Percentiles rank a stretch among this genome's conserved stretches.
These are phyloP conservation scores for Physcomitrium patens DNA, from an alignment of 225 moss, liverwort and hornwort species.

Conservation along the genomic window DNA sequence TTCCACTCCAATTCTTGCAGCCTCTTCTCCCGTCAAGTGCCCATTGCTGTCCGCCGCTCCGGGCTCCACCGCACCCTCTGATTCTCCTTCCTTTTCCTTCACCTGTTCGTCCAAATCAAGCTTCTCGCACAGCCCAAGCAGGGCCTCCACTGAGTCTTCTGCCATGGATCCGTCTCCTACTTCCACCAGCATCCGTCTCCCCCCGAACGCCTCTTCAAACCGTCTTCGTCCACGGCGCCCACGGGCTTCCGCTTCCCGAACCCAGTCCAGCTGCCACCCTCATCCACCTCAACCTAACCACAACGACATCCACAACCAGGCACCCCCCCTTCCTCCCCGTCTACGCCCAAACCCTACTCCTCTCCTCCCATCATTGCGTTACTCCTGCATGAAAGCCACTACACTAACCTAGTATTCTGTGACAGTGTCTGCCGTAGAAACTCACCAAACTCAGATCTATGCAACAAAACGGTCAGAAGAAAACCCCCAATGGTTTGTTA, in stretches of 20 bases:
- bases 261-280: constrained; percentile 32
- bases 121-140: constrained; percentile 35
- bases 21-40: constrained; percentile 39
- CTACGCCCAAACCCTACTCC: constrained; percentile 30
- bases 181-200: constrained; percentile 45
- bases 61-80: neutral
- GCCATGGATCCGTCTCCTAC: constrained; percentile 52
- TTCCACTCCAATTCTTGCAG: constrained; percentile 12
- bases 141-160: constrained; percentile 37
- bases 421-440: neutral
- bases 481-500: constrained; percentile 41
- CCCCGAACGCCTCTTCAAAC: constrained; percentile 28
- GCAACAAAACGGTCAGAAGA: neutral
- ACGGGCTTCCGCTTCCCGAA: constrained; percentile 24
- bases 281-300: constrained; percentile 27
- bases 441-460: neutral
- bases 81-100: neutral
- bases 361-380: neutral
- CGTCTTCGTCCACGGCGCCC: constrained; percentile 15
- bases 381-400: neutral
- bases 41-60: constrained; percentile 50
- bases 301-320: neutral
- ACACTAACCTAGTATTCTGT: no score
- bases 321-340: neutral
- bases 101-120: constrained; percentile 34